phyloP scores from a whole-genome alignment of 2,329 filamentous ascomycete species.

The Ambrosiella cleistominuta region DNA sequence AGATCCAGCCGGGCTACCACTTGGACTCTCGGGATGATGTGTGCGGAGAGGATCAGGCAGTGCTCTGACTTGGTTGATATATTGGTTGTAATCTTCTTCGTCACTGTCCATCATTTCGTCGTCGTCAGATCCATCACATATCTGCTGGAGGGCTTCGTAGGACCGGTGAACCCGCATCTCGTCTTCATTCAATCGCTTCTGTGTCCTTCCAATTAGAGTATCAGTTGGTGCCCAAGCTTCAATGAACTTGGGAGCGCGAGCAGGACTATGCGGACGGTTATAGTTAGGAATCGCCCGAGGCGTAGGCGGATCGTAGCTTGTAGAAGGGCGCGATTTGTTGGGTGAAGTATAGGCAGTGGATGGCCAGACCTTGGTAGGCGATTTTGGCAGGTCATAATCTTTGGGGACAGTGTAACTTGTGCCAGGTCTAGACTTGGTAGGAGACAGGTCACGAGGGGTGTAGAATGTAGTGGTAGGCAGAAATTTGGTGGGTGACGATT shows the following conservation, averaged over 20 bases:
- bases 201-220: constrained; percentile 35
- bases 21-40: constrained; percentile 8
- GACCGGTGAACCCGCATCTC: constrained; percentile 20
- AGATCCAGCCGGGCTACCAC: not conserved
- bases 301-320: not conserved
- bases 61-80: constrained; percentile 26
- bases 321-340: constrained; percentile 7
- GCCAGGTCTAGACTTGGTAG: constrained; percentile 15
- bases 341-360: constrained; percentile 5
- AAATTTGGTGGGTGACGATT: constrained; percentile 16
- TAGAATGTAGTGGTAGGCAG: constrained; percentile 5
- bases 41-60: constrained; percentile 5
- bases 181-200: constrained; percentile 29
- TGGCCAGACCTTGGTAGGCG: constrained; percentile 12
- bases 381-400: not conserved
- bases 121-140: constrained; percentile 27
- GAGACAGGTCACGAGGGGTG: constrained; percentile 2
- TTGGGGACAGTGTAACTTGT: constrained; percentile 12
- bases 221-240: constrained; percentile 39
- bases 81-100: constrained; percentile 17
- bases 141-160: constrained; percentile 31
- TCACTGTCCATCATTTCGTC: constrained; percentile 19
- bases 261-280: constrained; percentile 9
- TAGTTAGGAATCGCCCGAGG: constrained; percentile 1
- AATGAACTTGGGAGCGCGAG: constrained; percentile 31